phyloP scores from a whole-genome alignment of 2,329 filamentous ascomycete species.

The Ceratocystiopsis minuta region DNA sequence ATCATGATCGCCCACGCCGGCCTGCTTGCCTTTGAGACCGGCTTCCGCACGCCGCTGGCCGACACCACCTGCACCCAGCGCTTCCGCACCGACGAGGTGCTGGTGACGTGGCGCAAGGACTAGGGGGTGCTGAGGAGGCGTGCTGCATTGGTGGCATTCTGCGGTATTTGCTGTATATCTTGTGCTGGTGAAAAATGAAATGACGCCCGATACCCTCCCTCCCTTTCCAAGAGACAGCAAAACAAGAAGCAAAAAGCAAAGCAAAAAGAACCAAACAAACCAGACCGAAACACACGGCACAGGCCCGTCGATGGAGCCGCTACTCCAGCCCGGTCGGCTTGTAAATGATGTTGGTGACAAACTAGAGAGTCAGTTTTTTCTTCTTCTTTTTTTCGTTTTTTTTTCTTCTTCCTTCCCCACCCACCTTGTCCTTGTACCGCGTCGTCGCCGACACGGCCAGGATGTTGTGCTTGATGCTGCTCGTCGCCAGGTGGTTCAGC shows the following conservation, averaged over 20 bases:
- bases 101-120: slow-evolving; percentile 56
- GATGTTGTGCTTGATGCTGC: slow-evolving; percentile 93
- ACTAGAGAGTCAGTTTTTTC: too few relatives aligned
- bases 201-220: too few relatives aligned
- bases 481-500: slow-evolving; percentile 88
- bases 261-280: too few relatives aligned
- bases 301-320: too few relatives aligned
- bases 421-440: slow-evolving; percentile 87
- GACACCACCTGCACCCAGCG: slow-evolving; percentile 75
- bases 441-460: slow-evolving; percentile 91
- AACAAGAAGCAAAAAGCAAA: too few relatives aligned
- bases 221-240: too few relatives aligned
- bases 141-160: neutral
- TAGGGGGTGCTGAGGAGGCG: slow-evolving; percentile 17
- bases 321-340: slow-evolving; percentile 48
- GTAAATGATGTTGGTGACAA: slow-evolving; percentile 94
- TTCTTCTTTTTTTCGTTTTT: too few relatives aligned
- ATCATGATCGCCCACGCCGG: slow-evolving; percentile 99
- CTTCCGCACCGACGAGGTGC: slow-evolving; percentile 68
- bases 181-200: too few relatives aligned
- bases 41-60: slow-evolving; percentile 56
- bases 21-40: slow-evolving; percentile 65
- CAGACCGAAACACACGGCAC: too few relatives aligned
- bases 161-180: neutral
- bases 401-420: too few relatives aligned